phyloP scores from a whole-genome alignment of 139 green algal species.

The Chlamydomonas incerta region DNA sequence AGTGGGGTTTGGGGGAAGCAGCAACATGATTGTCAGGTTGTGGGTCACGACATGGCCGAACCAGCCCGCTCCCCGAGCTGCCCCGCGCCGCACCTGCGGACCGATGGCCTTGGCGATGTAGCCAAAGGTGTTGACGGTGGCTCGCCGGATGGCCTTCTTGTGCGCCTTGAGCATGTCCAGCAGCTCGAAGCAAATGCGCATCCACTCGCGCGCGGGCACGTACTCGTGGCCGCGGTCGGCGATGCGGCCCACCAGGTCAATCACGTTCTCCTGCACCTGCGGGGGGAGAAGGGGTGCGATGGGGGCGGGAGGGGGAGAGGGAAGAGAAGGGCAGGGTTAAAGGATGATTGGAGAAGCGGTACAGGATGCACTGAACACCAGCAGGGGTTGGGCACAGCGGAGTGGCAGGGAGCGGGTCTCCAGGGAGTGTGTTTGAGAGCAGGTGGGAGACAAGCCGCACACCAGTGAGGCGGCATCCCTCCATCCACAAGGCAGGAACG shows the following conservation, averaged over 20 bases:
- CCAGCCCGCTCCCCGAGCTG: too few relatives aligned
- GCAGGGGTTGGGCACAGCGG: neutral
- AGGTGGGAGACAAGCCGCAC: too few relatives aligned
- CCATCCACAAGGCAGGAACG: too few relatives aligned
- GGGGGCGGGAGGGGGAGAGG: neutral
- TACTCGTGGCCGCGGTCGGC: slow-evolving; percentile 96
- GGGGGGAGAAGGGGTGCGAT: neutral
- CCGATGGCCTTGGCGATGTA: slow-evolving; percentile 99
- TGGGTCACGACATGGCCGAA: too few relatives aligned
- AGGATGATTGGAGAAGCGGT: too few relatives aligned
- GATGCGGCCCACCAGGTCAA: slow-evolving; percentile 98
- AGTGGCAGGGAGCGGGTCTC: neutral
- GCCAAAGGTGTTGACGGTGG: slow-evolving; percentile 99
- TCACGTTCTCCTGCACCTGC: slow-evolving; percentile 96
- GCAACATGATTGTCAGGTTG: too few relatives aligned
- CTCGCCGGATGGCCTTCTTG: slow-evolving; percentile 96
- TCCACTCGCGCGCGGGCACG: slow-evolving; percentile 99
- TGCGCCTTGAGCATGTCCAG: slow-evolving; percentile 97
- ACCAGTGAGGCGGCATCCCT: too few relatives aligned
- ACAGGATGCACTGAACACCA: too few relatives aligned
- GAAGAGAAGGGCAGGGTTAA: neutral
- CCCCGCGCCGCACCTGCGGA: slow-evolving; percentile 57
- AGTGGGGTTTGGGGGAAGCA: too few relatives aligned
- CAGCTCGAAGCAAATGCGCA: slow-evolving; percentile 99
- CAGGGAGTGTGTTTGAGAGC: neutral